phyloP scores from a whole-genome alignment of 140 eudicot genomes.

The Anethum foeniculum region DNA sequence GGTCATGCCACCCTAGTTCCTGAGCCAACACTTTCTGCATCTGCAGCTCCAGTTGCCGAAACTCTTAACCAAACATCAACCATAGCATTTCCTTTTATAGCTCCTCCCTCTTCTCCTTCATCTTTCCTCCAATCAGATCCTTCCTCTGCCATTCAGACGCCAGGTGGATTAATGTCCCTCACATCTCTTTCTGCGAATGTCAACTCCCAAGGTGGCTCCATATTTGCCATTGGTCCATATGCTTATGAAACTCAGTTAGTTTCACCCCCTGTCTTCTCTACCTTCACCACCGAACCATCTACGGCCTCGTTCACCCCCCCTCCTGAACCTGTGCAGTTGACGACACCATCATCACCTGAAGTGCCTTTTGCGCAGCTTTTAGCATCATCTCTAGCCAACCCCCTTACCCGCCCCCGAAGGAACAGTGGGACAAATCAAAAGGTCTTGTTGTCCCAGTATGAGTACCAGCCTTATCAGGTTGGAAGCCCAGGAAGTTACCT shows the following conservation, averaged over 20 bases:
- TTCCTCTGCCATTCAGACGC: conserved; percentile 69
- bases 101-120: conserved; percentile 98
- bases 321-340: conserved; percentile 70
- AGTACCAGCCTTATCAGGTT: conserved; percentile 50
- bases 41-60: conserved; percentile 35
- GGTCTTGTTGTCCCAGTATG: conserved; percentile 59
- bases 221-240: conserved; percentile 78
- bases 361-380: conserved; percentile 95
- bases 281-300: conserved; percentile 92
- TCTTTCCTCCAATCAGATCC: conserved; percentile 90
- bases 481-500: conserved; percentile 66
- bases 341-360: conserved; percentile 94
- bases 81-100: conserved; percentile 66
- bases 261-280: conserved; percentile 88
- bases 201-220: conserved; percentile 40
- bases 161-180: conserved; percentile 56
- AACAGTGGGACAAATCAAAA: conserved; percentile 44
- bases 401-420: conserved; percentile 49
- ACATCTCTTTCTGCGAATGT: conserved; percentile 58
- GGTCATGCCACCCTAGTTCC: conserved; percentile 71
- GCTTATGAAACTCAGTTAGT: conserved; percentile 94
- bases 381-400: conserved; percentile 70
- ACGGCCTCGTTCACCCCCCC: conserved; percentile 94
- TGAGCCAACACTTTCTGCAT: conserved; percentile 38
- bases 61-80: conserved; percentile 37